Evolutionary conservation across 2,329 filamentous ascomycete genomes (phyloP).

Genomic region (Dryadomyces quercivorus): DNA sequence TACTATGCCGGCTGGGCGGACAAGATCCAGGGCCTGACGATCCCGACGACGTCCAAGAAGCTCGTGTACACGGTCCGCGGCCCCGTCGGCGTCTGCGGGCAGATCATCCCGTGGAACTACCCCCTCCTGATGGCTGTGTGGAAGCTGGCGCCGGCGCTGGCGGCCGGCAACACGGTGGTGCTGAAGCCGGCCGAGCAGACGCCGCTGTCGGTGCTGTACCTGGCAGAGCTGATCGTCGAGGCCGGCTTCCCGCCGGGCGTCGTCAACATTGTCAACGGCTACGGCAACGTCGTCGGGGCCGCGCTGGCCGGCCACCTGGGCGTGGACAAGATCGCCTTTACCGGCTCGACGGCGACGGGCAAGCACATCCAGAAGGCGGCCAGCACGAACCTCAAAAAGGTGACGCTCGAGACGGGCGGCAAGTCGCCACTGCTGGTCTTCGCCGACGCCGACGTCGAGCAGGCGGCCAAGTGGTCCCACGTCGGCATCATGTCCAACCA

Average conservation of each 20-base stretch:
- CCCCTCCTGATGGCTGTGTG: conserved; percentile 58
- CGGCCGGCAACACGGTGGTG: conserved; percentile 47
- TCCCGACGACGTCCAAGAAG: conserved; percentile 47
- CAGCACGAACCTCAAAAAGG: conserved; percentile 44
- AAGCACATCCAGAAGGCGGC: conserved; percentile 58
- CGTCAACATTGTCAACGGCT: conserved; percentile 58
- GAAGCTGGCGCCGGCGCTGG: conserved; percentile 57
- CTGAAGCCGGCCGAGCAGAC: conserved; percentile 54
- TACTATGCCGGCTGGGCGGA: conserved; percentile 68
- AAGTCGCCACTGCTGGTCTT: conserved; percentile 32
- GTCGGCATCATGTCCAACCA: conserved; percentile 53
- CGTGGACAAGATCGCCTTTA: conserved; percentile 65
- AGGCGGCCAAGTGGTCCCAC: conserved; percentile 41
- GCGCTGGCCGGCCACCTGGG: conserved; percentile 51
- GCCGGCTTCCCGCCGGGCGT: conserved; percentile 66
- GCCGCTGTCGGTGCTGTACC: conserved; percentile 46
- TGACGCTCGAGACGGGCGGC: conserved; percentile 47
- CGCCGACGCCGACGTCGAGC: conserved; percentile 42
- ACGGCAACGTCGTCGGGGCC: conserved; percentile 51
- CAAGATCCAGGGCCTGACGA: conserved; percentile 59
- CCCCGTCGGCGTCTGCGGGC: conserved; percentile 56
- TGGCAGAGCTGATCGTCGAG: conserved; percentile 52
- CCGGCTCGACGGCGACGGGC: conserved; percentile 55
- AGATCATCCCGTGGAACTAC: conserved; percentile 63
- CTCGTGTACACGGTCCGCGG: conserved; percentile 59